phyloP scores from a whole-genome alignment of 78 protist species.

The Isochrysis galbana region DNA sequence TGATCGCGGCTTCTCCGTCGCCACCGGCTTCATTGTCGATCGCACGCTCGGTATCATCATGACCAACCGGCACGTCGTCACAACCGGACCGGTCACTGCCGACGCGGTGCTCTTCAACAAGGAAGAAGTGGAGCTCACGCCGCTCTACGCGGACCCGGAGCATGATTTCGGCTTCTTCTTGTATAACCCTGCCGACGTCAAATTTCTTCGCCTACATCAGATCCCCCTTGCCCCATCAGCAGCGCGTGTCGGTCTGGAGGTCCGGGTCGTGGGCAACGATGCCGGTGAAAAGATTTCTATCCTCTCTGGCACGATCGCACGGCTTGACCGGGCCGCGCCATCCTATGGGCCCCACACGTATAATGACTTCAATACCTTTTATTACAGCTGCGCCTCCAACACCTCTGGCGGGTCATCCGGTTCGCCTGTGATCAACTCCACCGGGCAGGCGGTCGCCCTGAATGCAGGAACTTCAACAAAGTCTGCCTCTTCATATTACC shows the following conservation, averaged over 20 bases:
- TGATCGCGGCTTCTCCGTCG: neutral
- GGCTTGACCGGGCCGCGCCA: slow-evolving; percentile 62
- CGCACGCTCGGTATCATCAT: neutral
- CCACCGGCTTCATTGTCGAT: slow-evolving; percentile 32
- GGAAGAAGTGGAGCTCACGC: slow-evolving; percentile 7
- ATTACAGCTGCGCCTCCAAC: slow-evolving; percentile 3
- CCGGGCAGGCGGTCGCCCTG: neutral
- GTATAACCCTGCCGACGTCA: slow-evolving; percentile 36
- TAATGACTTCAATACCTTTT: slow-evolving; percentile 68
- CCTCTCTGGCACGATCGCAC: slow-evolving; percentile 57
- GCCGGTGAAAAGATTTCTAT: slow-evolving; percentile 67
- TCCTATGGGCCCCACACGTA: slow-evolving; percentile 17
- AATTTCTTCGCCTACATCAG: slow-evolving; percentile 34
- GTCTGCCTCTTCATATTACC: neutral
- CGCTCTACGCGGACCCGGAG: slow-evolving; percentile 18
- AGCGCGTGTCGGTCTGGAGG: slow-evolving; percentile 53
- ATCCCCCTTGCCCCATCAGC: slow-evolving; percentile 44
- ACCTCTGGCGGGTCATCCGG: slow-evolving; percentile 7
- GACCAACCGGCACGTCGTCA: slow-evolving; percentile 10
- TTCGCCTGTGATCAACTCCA: neutral
- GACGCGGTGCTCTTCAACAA: slow-evolving; percentile 21
- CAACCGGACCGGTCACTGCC: slow-evolving; percentile 14
- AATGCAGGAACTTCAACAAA: neutral
- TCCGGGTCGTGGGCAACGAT: slow-evolving; percentile 64
- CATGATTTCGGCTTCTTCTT: slow-evolving; percentile 23